Evolutionary conservation across 495 filamentous ascomycete genomes (phyloP).

Genomic region (Astrothelium subdiscretum): DNA sequence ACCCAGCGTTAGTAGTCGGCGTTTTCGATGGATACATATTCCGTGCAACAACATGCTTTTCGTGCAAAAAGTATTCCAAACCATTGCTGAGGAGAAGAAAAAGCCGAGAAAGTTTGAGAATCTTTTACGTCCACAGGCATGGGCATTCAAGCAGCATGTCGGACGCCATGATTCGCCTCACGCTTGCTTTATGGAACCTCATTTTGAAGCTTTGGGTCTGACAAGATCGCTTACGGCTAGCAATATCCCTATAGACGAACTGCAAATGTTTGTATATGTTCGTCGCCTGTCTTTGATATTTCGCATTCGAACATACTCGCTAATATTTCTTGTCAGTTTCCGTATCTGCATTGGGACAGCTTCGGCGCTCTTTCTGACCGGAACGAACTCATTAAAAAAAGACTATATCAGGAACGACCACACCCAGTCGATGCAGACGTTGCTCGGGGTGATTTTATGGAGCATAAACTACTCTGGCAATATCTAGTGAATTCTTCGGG

Average conservation of each 20-base stretch:
- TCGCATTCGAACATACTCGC: neutral
- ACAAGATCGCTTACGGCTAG: neutral
- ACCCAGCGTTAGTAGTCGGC: neutral
- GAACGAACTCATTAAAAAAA: neutral
- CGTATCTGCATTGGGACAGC: neutral
- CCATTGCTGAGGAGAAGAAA: neutral
- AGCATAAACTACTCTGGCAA: neutral
- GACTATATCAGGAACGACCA: neutral
- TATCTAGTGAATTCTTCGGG: neutral
- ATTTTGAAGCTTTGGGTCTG: neutral
- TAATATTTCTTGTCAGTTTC: neutral
- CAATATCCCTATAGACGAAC: neutral
- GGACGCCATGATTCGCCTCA: neutral
- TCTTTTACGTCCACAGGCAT: neutral
- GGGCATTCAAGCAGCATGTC: neutral
- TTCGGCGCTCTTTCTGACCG: neutral
- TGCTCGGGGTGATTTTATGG: neutral
- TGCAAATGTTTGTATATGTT: neutral
- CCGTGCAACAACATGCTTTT: conserved; percentile 1
- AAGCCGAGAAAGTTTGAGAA: neutral
- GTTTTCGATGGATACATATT: neutral
- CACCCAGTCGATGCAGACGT: neutral
- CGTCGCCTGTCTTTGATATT: neutral
- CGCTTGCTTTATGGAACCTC: neutral
- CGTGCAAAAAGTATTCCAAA: neutral